Evolutionary conservation across 164 flowering plant species (phyloP).

Genomic region (Houttuynia cordata): DNA sequence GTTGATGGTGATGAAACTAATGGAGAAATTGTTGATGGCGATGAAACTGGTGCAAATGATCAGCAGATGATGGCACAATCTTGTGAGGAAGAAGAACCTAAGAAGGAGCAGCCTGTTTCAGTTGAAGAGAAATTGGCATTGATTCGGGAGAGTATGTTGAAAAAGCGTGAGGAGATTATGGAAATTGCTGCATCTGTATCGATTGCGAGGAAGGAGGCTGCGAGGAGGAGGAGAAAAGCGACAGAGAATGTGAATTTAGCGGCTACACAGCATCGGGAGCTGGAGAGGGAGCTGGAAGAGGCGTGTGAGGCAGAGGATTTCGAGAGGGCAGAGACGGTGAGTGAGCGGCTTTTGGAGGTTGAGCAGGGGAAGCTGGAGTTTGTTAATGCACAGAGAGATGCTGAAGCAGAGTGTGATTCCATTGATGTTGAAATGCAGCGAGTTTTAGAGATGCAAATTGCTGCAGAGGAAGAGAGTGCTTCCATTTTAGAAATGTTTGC

Average conservation of each 20-base stretch:
- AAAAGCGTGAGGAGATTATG: constrained; percentile 30
- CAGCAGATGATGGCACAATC: background rate
- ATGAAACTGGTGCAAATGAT: background rate
- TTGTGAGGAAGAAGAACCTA: constrained; percentile 1
- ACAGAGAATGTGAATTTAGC: constrained; percentile 30
- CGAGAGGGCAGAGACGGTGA: constrained; percentile 62
- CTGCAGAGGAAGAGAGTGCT: constrained; percentile 58
- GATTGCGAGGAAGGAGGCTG: constrained; percentile 35
- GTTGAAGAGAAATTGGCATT: constrained; percentile 24
- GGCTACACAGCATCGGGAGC: constrained; percentile 24
- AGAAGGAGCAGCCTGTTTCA: constrained; percentile 1
- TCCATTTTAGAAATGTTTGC: constrained; percentile 37
- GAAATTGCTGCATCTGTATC: constrained; percentile 31
- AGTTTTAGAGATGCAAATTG: constrained; percentile 43
- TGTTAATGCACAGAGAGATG: constrained; percentile 28
- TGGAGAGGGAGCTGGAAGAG: constrained; percentile 58
- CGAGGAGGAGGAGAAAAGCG: constrained; percentile 45
- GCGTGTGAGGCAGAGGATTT: constrained; percentile 80
- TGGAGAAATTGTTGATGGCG: background rate
- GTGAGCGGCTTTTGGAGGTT: constrained; percentile 49
- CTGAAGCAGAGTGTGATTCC: constrained; percentile 45
- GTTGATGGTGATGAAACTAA: too few relatives aligned
- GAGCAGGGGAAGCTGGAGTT: constrained; percentile 37
- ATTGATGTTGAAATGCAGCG: constrained; percentile 46
- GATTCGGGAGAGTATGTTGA: constrained; percentile 24